phyloP scores from a whole-genome alignment of 225 moss, liverwort and hornwort genomes.

The Thuidium tamariscinum region DNA sequence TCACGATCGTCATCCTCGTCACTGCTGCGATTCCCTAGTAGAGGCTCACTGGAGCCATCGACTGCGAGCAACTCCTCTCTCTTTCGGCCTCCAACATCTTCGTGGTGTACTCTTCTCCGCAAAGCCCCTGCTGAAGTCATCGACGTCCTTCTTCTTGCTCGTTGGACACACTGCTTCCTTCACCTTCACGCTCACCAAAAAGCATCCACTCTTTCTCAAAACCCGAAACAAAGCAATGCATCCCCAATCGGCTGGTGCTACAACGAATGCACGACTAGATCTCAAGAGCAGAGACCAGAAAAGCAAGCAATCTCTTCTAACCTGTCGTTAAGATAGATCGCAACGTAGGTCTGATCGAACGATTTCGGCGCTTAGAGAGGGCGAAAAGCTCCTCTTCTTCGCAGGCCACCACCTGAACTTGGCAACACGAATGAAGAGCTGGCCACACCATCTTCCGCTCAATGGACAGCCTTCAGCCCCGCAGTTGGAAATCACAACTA shows the following conservation, averaged over 20 bases:
- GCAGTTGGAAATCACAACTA: neutral
- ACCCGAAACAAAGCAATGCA: neutral
- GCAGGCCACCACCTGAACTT: neutral
- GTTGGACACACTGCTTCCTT: neutral
- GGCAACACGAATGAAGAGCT: neutral
- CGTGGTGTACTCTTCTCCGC: slow-evolving; percentile 80
- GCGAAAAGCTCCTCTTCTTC: neutral
- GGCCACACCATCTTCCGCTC: slow-evolving; percentile 22
- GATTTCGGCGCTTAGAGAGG: neutral
- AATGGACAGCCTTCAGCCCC: neutral
- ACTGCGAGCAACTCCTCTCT: slow-evolving; percentile 32
- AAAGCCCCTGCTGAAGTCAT: slow-evolving; percentile 79
- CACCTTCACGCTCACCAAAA: neutral
- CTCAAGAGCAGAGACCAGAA: neutral
- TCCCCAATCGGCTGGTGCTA: neutral
- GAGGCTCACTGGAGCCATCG: slow-evolving; percentile 65
- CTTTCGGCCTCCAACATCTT: slow-evolving; percentile 64
- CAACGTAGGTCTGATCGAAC: neutral
- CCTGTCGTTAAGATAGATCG: neutral
- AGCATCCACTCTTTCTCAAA: neutral
- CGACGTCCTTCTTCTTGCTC: slow-evolving; percentile 10
- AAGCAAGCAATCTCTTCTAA: neutral
- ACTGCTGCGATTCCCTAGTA: slow-evolving; percentile 49
- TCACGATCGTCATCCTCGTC: slow-evolving; percentile 64
- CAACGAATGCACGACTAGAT: neutral